A percentile compares a stretch with the other conserved stretches of the same genome.
phyloP scores from a whole-genome alignment of 306 rosid species.

The Astragalus glycyphyllos region DNA sequence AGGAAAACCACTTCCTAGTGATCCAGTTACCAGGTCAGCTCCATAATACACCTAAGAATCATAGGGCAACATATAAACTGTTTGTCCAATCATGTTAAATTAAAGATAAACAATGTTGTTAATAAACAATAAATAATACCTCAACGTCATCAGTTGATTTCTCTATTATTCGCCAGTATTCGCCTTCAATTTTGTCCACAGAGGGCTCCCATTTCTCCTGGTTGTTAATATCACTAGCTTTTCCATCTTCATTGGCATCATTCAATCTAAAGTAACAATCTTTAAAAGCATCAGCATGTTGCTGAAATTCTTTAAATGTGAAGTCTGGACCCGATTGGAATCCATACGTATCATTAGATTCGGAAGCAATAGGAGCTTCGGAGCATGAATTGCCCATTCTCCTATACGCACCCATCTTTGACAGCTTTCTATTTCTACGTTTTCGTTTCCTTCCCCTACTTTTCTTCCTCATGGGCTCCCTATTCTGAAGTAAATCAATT shows the following conservation, averaged over 20 bases:
- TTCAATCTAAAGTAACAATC: slow-evolving; percentile 65
- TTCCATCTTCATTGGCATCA: slow-evolving; percentile 43
- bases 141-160: slow-evolving; percentile 82
- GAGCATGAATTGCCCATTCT: slow-evolving; percentile 50
- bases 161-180: slow-evolving; percentile 96
- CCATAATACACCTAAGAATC: slow-evolving; percentile 81
- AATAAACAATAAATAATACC: slow-evolving; percentile 55
- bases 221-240: slow-evolving; percentile 40
- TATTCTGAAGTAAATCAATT: slow-evolving; percentile 87
- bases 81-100: slow-evolving; percentile 28
- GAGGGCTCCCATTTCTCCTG: slow-evolving; percentile 58
- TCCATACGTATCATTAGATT: slow-evolving; percentile 75
- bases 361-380: slow-evolving; percentile 59
- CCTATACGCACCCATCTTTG: slow-evolving; percentile 55
- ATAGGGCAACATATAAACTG: slow-evolving; percentile 29
- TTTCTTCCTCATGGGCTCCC: slow-evolving; percentile 91
- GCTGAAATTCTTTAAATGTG: slow-evolving; percentile 71
- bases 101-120: slow-evolving; percentile 29
- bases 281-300: slow-evolving; percentile 60
- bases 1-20: slow-evolving; percentile 89
- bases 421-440: slow-evolving; percentile 49
- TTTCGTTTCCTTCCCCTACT: slow-evolving; percentile 74
- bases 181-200: slow-evolving; percentile 85
- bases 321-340: slow-evolving; percentile 82
- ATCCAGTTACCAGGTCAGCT: slow-evolving; percentile 85